Base-by-base conservation (phyloP, 768 basidiomycete species). In the Phallus indusiatus region DNA sequence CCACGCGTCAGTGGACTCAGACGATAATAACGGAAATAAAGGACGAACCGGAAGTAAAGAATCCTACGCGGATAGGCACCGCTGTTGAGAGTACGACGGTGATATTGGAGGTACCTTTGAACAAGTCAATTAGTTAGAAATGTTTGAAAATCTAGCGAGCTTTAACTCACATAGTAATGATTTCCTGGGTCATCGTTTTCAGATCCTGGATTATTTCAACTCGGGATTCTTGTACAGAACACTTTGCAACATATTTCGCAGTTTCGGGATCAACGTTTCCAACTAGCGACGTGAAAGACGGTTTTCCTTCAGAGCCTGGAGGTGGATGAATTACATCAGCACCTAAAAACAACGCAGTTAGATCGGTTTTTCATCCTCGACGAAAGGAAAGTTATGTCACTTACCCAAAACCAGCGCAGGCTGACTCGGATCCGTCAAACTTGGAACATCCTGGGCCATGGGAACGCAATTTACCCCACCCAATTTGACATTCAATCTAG, bases 321-420 rank as follows among this genome's bases (percentile, higher is more conserved):
- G 88, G 79, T 9, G 90, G 89, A 64, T 92, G 89, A 46, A 89
- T 88, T 28, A 88, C 88, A 68, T 91, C 88, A 17, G 89, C 89
- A 62, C 87, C 85, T 87, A 58, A 11, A 62, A 47, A 54, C 56
- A 54, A 33, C 8, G n/a, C n/a, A 33, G 16, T 61, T 28, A 28
- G 28, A 47, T 50, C 33, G 34, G 21, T n/a, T 2, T 28, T 28
- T 49, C 63, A 57, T 36, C 1, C 60, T 53, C 57, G 63, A n/a
- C 1, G 34, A 18, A 6, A 33, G 69, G 63, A 17, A 33, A n/a
- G n/a, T 17, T n/a, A 47, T 17, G n/a, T n/a, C n/a, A n/a, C 60
- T 18, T 72, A 78, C 88, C 90, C 79, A 91, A 84, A 54, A 92
- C 81, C 7, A 92, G 81, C 0, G 89, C 89, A 1, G 89, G 90